Base-by-base conservation (phyloP, 768 basidiomycete genomes). In the Amanita subjunquillea region DNA sequence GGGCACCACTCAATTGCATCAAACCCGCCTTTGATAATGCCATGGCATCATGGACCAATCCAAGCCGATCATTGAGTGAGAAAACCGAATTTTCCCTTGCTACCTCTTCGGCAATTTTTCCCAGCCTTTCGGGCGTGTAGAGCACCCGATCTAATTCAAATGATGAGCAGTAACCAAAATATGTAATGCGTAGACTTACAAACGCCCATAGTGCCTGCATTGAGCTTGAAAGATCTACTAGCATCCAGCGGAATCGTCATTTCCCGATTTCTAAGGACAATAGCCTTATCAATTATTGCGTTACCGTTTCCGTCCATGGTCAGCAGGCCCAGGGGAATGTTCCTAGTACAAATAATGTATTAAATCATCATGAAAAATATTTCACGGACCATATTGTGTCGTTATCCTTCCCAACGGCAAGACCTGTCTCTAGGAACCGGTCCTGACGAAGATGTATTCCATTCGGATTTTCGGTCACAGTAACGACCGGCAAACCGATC, bases 401-500 rank as follows among this genome's bases (percentile, higher is more conserved):
- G 59, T 96, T 91, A 54, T 96, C 89, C 63, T 89, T 80, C 8
- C 80, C 78, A 60, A 83, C 80, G 7, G 81, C 82, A 55, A 76
- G 77, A 0, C 92, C 94, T 0, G 85, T 87, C 62, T 90, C 86
- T 44, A 98, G 72, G 77, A 96, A 98, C 17, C 96, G 78, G 63
- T 96, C 89, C 68, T 98, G 96, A 32, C 83, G 80, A 50, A 98
- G 75, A 52, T 73, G 76, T 59, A 99, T 82, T 8, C 85, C 85
- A 41, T 75, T 78, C 0, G 72, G 65, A 10, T 73, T 77, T 67
- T 97, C 93, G 1, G 80, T 85, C 42, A 98, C 90, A 30, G 82
- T 87, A 51, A 98, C 65, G 23, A 98, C 83, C 1, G 96, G 96
- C 73, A 85, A 97, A 13, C 96, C 96, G 43, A 75, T 72, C 70